Base-by-base conservation (phyloP, 768 basidiomycete genomes). In the Cystofilobasidium ferigula region DNA sequence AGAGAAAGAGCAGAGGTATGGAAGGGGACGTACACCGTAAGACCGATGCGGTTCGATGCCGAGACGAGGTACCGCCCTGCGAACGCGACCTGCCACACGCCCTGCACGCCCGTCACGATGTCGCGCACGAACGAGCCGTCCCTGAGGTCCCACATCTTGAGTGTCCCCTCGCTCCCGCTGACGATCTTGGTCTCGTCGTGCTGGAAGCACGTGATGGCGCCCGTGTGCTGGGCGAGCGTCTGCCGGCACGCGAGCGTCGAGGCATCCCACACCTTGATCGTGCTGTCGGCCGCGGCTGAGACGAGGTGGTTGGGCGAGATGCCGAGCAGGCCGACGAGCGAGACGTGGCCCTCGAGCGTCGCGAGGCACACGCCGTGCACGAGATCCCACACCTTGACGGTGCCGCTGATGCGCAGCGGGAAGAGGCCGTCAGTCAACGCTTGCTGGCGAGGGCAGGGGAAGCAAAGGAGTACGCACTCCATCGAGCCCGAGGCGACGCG, bases 181-280 rank as follows among this genome's bases (percentile, higher is more conserved):
- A 99, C 81, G 53, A 98, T 89, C 74, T 95, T 97, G 80, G 89
- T 90, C 74, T 98, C 93, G 75, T 98, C 94, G 71, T 95, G 92
- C 76, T 94, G 91, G 81, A 98, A 97, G 78, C 94, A 99, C 22
- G 95, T 98, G 71, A 99, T 98, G n/a, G 94, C 92, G 26, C 93
- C 94, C 8, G 87, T 87, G 75, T 98, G 94, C 0, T 89, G 90
- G 4, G 86, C 85, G 35, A 99, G 82, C 0, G 86, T 85, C 70
- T 92, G 86, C 43, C 82, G 84, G 35, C 89, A 80, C 65, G 85
- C 84, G 63, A 90, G 89, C 0, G 83, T 83, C 42, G 86, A 84
- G 1, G 92, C 88, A 72, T 98, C 87, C 94, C 94, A 98, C 47
- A 98, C 83, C 10, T 93, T 85, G 10, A 99, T 79, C 0, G 92